Percentiles rank a stretch among this genome's conserved stretches.
Evolutionary conservation across 176 grass and related monocot genomes (phyloP).

Genomic region (Oryza punctata): DNA sequence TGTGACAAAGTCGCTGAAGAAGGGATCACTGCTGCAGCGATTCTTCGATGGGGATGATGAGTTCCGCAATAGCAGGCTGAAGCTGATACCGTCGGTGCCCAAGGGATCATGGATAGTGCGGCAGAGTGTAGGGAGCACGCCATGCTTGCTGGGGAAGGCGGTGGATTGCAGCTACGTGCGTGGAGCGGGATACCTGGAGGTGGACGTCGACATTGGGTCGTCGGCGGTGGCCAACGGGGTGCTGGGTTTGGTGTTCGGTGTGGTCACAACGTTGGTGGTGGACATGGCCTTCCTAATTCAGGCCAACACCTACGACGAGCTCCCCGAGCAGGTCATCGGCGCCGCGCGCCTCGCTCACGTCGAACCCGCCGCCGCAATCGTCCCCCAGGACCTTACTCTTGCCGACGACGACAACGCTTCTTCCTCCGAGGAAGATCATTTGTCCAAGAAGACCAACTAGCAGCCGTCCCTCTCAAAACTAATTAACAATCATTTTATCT

Average conservation of each 20-base stretch:
- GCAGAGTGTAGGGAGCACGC: slow-evolving; percentile 85
- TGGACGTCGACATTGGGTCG: slow-evolving; percentile 94
- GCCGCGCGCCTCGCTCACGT: slow-evolving; percentile 76
- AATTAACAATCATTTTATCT: background rate
- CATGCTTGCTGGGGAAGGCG: slow-evolving; percentile 92
- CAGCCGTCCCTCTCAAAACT: background rate
- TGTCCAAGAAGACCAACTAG: slow-evolving; percentile 57
- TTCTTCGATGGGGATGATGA: slow-evolving; percentile 93
- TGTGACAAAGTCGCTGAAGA: slow-evolving; percentile 55
- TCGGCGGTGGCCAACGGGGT: slow-evolving; percentile 93
- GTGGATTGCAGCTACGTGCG: slow-evolving; percentile 87
- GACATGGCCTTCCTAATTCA: slow-evolving; percentile 97
- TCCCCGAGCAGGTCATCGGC: slow-evolving; percentile 85
- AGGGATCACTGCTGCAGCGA: slow-evolving; percentile 82
- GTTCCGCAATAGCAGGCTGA: slow-evolving; percentile 90
- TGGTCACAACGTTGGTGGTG: slow-evolving; percentile 76
- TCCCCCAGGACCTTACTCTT: slow-evolving; percentile 53
- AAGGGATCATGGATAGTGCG: slow-evolving; percentile 99
- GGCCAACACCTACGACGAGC: slow-evolving; percentile 82
- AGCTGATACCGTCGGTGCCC: slow-evolving; percentile 86
- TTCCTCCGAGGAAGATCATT: slow-evolving; percentile 44
- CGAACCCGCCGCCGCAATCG: slow-evolving; percentile 65
- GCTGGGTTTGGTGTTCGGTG: slow-evolving; percentile 86
- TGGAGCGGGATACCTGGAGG: slow-evolving; percentile 72
- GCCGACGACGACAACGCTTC: background rate